Evolutionary conservation across 2,329 filamentous ascomycete species (phyloP), one percentile per base, ranked within the genome.

Genomic region (Fusarium avenaceum): DNA sequence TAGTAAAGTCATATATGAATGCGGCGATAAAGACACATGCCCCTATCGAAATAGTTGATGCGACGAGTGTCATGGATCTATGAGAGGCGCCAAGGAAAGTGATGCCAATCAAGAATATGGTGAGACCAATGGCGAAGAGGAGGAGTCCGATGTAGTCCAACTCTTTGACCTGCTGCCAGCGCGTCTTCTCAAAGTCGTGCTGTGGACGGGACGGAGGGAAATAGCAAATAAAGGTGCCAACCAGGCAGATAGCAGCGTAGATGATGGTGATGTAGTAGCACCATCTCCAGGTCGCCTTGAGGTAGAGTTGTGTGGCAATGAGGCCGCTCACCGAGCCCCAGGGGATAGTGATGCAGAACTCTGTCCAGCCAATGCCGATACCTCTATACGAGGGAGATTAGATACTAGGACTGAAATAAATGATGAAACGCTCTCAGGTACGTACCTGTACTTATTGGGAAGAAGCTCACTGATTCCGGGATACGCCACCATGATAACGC

Each of bases 251-350:
- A 7, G 26, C 20, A 22, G 57, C 56, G n/a, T 60, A 61, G 4
- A 61, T 61, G 0, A 61, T 45, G 4, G 56, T 61, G 20, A 61
- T 61, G 17, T 61, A 61, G 14, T 61, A 61, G 7, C 57, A 61
- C 56, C 57, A 61, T 40, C 57, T 42, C 56, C 57, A 61, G 1
- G 38, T 45, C 22, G 45, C 46, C 8, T 61, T 53, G 22, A 61
- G 56, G 4, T 61, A 60, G 5, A 61, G 39, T 2, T 61, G 26
- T 2, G 56, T 61, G 11, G 57, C 57, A 6, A 61, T 61, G 6
- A 61, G 35, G 13, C 56, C 57, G 10, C 20, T 32, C 0, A 61
- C 4, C 1, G 56, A 60, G 0, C 57, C 57, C 57, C 56, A 61
- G 3, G 56, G 57, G 1, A 61, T 53, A 2, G n/a, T 22, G 39